Evolutionary conservation across 225 moss, liverwort and hornwort species (phyloP).

Genomic region (Antitrichia curtipendula): DNA sequence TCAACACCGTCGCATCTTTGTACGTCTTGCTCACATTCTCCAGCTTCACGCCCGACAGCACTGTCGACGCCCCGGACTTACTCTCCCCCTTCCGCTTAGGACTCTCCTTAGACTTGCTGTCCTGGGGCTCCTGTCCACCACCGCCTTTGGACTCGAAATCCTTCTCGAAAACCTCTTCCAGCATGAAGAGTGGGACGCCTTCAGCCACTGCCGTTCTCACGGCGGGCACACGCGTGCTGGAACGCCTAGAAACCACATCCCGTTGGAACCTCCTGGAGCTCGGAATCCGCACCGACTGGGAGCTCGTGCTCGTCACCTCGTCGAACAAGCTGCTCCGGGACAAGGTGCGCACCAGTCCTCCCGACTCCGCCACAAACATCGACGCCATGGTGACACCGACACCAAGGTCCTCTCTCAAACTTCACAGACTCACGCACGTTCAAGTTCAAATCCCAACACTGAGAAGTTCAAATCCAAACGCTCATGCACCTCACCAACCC

Average conservation of each 20-base stretch:
- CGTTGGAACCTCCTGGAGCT: neutral
- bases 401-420: neutral
- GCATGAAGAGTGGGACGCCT: conserved; percentile 8
- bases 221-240: neutral
- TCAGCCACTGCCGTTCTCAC: conserved; percentile 16
- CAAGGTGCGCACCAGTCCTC: neutral
- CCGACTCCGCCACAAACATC: neutral
- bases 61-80: conserved; percentile 23
- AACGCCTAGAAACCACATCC: neutral
- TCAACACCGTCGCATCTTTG: conserved; percentile 28
- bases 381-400: neutral
- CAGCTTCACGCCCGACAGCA: conserved; percentile 41
- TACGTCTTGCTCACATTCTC: conserved; percentile 52
- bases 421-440: neutral
- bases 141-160: neutral
- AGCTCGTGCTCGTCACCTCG: neutral
- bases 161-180: conserved; percentile 28
- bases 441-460: neutral
- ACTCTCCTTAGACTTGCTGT: neutral
- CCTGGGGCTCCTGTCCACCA: neutral
- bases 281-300: neutral
- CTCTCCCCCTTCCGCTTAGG: conserved; percentile 6
- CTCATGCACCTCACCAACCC: neutral
- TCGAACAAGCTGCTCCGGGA: neutral
- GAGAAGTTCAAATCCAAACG: neutral